Evolutionary conservation across 2,329 filamentous ascomycete species (phyloP).

Genomic region (Fusarium aywerte): DNA sequence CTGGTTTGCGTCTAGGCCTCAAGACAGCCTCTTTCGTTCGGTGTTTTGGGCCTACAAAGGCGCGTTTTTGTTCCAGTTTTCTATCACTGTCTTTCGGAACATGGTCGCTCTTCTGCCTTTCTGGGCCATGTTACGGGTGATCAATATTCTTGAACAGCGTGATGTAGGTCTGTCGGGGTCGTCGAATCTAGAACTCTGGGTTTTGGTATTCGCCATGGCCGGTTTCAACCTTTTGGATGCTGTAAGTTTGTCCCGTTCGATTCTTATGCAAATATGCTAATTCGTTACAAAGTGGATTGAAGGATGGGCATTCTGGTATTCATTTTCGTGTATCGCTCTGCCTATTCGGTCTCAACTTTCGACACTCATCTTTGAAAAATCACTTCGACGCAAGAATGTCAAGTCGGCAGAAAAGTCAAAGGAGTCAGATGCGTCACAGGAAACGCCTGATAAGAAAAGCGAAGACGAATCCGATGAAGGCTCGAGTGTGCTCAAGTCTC

Average conservation of each 20-base stretch:
- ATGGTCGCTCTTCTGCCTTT: conserved; percentile 76
- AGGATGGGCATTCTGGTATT: conserved; percentile 73
- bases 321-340: conserved; percentile 69
- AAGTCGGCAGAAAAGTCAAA: conserved; percentile 67
- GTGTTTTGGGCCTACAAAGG: conserved; percentile 68
- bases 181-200: conserved; percentile 65
- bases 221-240: conserved; percentile 66
- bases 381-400: conserved; percentile 80
- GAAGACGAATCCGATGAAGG: conserved; percentile 59
- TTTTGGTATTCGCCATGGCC: conserved; percentile 74
- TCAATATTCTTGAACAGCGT: conserved; percentile 71
- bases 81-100: conserved; percentile 63
- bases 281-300: conserved; percentile 64
- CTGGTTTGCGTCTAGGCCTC: conserved; percentile 61
- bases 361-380: conserved; percentile 79
- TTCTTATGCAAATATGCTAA: not conserved
- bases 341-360: conserved; percentile 77
- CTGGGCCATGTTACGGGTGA: conserved; percentile 72
- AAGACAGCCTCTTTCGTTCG: conserved; percentile 67
- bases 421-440: conserved; percentile 49
- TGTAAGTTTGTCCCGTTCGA: conserved; percentile 35
- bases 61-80: conserved; percentile 68
- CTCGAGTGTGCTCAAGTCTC: conserved; percentile 55
- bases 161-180: conserved; percentile 56
- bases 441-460: conserved; percentile 60